These are phyloP conservation scores for Lathyrus aphaca DNA, from an alignment of 306 rosid species.

Conservation along the genomic window DNA sequence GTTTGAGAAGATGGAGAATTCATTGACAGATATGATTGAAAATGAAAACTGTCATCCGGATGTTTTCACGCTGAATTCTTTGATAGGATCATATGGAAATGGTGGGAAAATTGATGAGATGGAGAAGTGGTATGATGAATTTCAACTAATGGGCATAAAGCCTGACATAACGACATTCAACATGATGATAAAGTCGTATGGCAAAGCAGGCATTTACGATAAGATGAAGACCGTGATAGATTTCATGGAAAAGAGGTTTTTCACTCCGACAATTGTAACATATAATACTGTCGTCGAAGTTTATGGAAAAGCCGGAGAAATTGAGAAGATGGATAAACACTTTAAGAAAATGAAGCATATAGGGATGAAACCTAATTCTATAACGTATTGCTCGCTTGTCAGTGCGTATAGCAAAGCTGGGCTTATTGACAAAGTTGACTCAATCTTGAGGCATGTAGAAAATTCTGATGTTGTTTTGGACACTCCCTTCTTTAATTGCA, in stretches of 20 bases:
- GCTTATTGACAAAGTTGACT: conserved; percentile 61
- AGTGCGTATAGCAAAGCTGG: conserved; percentile 76
- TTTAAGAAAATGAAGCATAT: conserved; percentile 74
- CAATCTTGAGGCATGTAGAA: conserved; percentile 72
- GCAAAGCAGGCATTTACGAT: conserved; percentile 68
- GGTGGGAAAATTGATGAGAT: conserved; percentile 67
- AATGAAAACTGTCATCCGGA: conserved; percentile 72
- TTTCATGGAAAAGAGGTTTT: conserved; percentile 77
- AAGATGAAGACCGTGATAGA: conserved; percentile 70
- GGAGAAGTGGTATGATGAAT: conserved; percentile 95
- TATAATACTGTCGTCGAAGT: conserved; percentile 79
- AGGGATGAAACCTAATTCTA: conserved; percentile 84
- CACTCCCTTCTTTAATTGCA: conserved; percentile 81
- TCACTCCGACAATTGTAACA: conserved; percentile 72
- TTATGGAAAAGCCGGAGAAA: conserved; percentile 78
- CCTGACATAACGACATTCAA: conserved; percentile 85
- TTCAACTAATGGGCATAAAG: conserved; percentile 73
- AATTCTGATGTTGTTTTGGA: conserved; percentile 80
- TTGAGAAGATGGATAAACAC: conserved; percentile 63
- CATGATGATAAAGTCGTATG: conserved; percentile 78
- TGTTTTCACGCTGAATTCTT: conserved; percentile 75
- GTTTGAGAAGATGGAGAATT: conserved; percentile 80
- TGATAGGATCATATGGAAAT: conserved; percentile 72
- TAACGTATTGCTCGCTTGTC: conserved; percentile 82
- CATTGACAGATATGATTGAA: conserved; percentile 78